Evolutionary conservation across 306 rosid genomes (phyloP).

Genomic region (Quercus ilex): DNA sequence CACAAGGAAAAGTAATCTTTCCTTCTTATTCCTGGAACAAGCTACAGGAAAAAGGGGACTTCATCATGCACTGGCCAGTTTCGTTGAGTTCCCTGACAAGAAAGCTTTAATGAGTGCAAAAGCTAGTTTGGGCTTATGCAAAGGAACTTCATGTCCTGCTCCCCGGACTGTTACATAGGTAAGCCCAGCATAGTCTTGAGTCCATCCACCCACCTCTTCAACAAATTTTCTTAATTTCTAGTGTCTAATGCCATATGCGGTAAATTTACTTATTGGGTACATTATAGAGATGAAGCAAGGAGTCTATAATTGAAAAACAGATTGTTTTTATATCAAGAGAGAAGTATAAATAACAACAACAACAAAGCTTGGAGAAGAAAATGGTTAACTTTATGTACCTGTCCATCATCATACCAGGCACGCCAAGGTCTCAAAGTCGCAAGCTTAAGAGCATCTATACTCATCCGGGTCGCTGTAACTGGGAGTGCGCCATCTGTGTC

Average conservation of each 20-base stretch:
- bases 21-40: background rate
- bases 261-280: background rate
- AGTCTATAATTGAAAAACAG: background rate
- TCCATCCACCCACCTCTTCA: slow-evolving; percentile 93
- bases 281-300: background rate
- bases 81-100: slow-evolving; percentile 64
- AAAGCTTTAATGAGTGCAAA: slow-evolving; percentile 58
- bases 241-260: background rate
- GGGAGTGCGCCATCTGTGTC: slow-evolving; percentile 71
- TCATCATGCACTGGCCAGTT: slow-evolving; percentile 36
- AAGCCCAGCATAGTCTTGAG: slow-evolving; percentile 78
- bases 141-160: slow-evolving; percentile 95
- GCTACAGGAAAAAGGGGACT: background rate
- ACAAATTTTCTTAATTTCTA: background rate
- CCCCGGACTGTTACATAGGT: slow-evolving; percentile 80
- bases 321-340: background rate
- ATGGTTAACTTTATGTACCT: slow-evolving; percentile 35
- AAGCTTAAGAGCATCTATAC: slow-evolving; percentile 70
- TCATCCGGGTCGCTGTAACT: slow-evolving; percentile 70
- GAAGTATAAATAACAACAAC: background rate
- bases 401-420: slow-evolving; percentile 76
- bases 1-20: background rate
- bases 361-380: background rate
- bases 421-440: slow-evolving; percentile 60
- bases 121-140: slow-evolving; percentile 83